phyloP scores from a whole-genome alignment of 176 grass and related monocot genomes.

The Elaeis guineensis region DNA sequence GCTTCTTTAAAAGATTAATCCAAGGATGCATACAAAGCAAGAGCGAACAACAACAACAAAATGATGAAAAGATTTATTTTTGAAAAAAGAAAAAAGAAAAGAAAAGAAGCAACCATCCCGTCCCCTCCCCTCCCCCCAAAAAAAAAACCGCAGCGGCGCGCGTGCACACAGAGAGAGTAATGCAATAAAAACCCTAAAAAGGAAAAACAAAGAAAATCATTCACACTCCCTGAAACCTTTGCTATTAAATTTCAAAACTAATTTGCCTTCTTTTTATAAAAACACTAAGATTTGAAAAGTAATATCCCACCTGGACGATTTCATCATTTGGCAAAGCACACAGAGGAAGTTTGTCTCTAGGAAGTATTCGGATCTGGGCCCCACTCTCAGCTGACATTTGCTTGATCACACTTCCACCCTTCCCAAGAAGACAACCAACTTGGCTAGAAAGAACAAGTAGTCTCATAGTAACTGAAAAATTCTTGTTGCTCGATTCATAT shows the following conservation, averaged over 20 bases:
- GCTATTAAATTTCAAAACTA: neutral
- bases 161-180: too few species aligned
- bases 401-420: conserved; percentile 62
- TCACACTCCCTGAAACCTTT: too few species aligned
- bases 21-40: too few species aligned
- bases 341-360: conserved; percentile 62
- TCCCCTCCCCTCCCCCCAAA: too few species aligned
- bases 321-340: conserved; percentile 64
- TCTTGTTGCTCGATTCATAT: conserved; percentile 19
- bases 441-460: conserved; percentile 76
- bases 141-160: too few species aligned
- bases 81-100: too few species aligned
- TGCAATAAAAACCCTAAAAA: too few species aligned
- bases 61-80: too few species aligned
- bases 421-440: conserved; percentile 83
- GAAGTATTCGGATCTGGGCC: conserved; percentile 64
- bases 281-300: neutral
- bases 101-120: too few species aligned
- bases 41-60: too few species aligned
- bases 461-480: conserved; percentile 45
- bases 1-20: too few species aligned
- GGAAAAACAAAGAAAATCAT: too few species aligned
- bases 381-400: conserved; percentile 69
- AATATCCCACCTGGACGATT: conserved; percentile 62
- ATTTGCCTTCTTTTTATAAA: conserved; percentile 1